Conservation (phyloP, 805 yeast species). For the Saccharomyces kudriavzevii region DNA sequence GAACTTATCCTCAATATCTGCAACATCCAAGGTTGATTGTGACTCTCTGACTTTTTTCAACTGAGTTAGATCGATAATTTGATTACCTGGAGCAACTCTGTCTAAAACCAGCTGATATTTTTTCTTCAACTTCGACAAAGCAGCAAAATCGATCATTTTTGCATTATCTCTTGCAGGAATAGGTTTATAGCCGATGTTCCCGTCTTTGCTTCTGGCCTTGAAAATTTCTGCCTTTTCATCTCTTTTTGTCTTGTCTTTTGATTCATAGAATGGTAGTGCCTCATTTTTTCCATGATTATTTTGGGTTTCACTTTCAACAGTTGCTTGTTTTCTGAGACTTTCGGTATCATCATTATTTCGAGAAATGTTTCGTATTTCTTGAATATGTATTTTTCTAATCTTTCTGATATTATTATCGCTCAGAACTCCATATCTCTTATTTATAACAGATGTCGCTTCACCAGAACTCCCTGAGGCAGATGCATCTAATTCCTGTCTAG, state of each 20-base stretch:
- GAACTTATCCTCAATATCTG: conserved; percentile 23
- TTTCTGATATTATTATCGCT: neutral
- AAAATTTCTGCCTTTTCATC: neutral
- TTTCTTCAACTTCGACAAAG: neutral
- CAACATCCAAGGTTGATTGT: conserved; percentile 8
- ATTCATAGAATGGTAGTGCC: too few relatives aligned
- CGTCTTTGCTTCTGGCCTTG: neutral
- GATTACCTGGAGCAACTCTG: neutral
- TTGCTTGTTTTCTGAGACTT: neutral
- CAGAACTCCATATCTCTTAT: neutral
- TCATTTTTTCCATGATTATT: too few relatives aligned
- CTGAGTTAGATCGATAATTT: neutral
- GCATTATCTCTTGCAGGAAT: neutral
- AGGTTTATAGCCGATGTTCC: neutral
- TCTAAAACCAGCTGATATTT: neutral
- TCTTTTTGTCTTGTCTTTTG: neutral
- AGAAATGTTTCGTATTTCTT: neutral
- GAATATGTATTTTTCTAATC: neutral
- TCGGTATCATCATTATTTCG: neutral
- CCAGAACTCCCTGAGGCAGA: neutral
- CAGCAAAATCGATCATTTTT: neutral
- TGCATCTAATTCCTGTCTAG: neutral
- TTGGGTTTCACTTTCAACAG: too few relatives aligned
- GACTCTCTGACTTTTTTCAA: neutral
- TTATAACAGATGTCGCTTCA: neutral